Percentiles rank a stretch among this genome's conserved stretches.
These are phyloP conservation scores for Ballota nigra DNA, from an alignment of 257 asterid genomes.

Conservation along the genomic window DNA sequence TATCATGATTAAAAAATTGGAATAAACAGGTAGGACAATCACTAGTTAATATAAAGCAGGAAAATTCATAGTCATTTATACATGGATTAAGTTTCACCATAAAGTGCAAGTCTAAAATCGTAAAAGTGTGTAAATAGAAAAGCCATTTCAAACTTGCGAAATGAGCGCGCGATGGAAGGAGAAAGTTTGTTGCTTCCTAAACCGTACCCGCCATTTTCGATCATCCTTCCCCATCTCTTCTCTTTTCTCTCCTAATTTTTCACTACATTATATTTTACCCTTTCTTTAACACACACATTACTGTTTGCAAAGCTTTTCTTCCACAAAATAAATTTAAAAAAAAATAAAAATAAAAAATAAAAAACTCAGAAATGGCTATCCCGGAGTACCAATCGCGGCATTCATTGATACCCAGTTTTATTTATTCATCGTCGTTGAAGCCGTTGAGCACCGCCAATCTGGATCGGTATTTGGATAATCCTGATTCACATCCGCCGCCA, in stretches of 20 bases:
- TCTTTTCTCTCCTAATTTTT: neutral
- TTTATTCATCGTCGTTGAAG: conserved; percentile 26
- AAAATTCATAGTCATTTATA: too few relatives aligned
- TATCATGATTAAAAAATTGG: too few relatives aligned
- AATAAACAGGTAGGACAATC: too few relatives aligned
- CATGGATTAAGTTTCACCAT: too few relatives aligned
- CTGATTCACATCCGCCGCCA: conserved; percentile 2
- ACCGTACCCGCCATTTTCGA: conserved; percentile 17
- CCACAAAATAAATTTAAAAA: neutral
- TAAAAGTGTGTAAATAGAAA: too few relatives aligned
- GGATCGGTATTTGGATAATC: neutral
- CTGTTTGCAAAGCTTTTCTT: neutral
- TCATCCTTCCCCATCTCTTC: conserved; percentile 8
- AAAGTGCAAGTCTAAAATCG: too few relatives aligned
- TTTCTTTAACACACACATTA: conserved; percentile 9
- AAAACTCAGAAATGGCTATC: conserved; percentile 30
- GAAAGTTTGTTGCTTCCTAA: conserved; percentile 18
- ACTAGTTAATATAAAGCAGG: too few relatives aligned
- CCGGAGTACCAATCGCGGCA: conserved; percentile 33
- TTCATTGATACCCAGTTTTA: conserved; percentile 40
- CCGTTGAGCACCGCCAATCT: conserved; percentile 3
- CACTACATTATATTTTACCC: neutral
- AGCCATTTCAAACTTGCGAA: neutral
- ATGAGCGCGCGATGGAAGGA: conserved; percentile 26
- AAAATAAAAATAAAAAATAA: neutral